These are phyloP conservation scores for Neoscytalidium dimidiatum DNA, from an alignment of 2,329 filamentous ascomycete genomes.

Conservation along the genomic window DNA sequence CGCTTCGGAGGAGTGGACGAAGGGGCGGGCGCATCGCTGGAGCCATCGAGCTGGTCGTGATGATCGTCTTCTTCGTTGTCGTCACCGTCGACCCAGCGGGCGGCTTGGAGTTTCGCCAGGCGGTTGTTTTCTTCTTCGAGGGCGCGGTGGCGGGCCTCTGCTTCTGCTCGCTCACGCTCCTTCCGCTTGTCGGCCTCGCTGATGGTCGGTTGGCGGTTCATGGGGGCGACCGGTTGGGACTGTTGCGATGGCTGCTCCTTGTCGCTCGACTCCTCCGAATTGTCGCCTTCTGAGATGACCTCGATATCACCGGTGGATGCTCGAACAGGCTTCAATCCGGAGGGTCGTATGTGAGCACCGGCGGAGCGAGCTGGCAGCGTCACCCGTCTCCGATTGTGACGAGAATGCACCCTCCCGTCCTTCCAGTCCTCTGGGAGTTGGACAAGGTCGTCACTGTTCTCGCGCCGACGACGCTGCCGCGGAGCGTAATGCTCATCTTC, in stretches of 20 bases:
- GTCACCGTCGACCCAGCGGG: neutral
- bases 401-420: conserved; percentile 30
- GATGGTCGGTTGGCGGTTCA: conserved; percentile 24
- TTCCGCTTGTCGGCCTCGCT: conserved; percentile 15
- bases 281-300: conserved; percentile 34
- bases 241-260: neutral
- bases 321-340: conserved; percentile 25
- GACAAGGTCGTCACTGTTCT: conserved; percentile 33
- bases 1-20: neutral
- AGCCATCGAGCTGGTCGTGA: neutral
- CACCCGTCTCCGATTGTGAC: conserved; percentile 29
- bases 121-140: conserved; percentile 8
- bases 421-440: conserved; percentile 45
- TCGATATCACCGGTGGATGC: conserved; percentile 33
- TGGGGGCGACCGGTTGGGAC: neutral
- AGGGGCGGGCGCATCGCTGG: conserved; percentile 3
- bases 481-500: conserved; percentile 28
- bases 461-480: conserved; percentile 8
- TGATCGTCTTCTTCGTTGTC: neutral
- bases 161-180: neutral
- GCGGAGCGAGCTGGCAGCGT: conserved; percentile 27
- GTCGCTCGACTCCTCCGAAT: conserved; percentile 23
- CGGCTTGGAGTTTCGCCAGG: conserved; percentile 14
- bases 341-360: conserved; percentile 30
- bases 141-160: neutral